These are phyloP conservation scores for Rhytidiadelphus loreus DNA, from an alignment of 225 moss, liverwort and hornwort genomes.

Conservation along the genomic window DNA sequence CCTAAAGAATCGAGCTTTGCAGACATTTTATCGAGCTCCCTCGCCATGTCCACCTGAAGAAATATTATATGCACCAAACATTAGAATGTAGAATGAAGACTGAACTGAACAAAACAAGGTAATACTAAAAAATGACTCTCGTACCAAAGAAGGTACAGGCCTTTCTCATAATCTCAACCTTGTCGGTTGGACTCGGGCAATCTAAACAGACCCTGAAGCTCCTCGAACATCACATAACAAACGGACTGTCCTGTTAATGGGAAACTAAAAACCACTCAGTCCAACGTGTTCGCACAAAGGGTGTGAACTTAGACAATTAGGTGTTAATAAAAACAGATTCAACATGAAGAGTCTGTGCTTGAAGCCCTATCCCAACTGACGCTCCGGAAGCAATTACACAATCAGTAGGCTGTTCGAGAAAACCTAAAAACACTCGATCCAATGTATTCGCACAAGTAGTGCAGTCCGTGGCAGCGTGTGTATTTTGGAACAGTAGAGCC, in stretches of 20 bases:
- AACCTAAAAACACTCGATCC: neutral
- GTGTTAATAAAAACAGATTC: neutral
- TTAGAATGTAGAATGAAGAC: neutral
- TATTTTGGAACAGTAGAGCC: neutral
- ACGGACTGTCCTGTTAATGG: neutral
- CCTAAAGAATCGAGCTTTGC: conserved; percentile 68
- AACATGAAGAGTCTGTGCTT: neutral
- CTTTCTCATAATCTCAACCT: neutral
- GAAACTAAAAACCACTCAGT: neutral
- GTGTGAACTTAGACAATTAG: neutral
- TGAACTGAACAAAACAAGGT: neutral
- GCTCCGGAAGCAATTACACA: neutral
- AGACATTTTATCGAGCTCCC: conserved; percentile 62
- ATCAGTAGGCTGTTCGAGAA: neutral
- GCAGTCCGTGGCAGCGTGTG: neutral
- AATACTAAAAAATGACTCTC: neutral
- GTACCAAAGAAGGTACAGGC: no score
- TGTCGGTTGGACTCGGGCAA: neutral
- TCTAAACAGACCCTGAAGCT: neutral
- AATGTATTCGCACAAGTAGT: neutral
- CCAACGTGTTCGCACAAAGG: neutral
- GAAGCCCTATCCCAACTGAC: neutral
- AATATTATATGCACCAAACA: neutral
- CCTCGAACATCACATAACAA: neutral
- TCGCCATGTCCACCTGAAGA: conserved; percentile 53